Evolutionary conservation across 129 eudicot species (phyloP).

Genomic region (Solidago caesia): DNA sequence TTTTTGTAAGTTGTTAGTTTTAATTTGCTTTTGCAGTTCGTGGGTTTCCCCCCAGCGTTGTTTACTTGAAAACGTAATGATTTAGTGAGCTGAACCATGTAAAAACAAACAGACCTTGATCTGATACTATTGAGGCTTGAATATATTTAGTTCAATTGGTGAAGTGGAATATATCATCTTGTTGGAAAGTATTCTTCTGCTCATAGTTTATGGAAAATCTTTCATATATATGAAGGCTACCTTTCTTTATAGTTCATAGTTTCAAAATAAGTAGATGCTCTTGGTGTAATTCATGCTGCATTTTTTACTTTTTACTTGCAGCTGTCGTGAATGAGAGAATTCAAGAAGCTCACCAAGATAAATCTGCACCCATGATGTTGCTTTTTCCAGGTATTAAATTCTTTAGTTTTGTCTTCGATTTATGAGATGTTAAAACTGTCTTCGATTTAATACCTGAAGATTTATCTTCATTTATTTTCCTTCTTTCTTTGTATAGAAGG

Average conservation of each 20-base stretch:
- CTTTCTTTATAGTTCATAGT: background rate
- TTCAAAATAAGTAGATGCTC: background rate
- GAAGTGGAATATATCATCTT: too few species aligned
- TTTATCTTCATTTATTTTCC: background rate
- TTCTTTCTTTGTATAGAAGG: conserved; percentile 59
- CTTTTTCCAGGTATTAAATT: conserved; percentile 80
- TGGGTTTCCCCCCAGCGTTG: background rate
- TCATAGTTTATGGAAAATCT: too few species aligned
- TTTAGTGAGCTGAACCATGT: too few species aligned
- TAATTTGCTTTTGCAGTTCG: background rate
- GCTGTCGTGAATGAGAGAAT: conserved; percentile 85
- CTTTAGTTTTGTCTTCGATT: background rate
- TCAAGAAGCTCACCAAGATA: conserved; percentile 68
- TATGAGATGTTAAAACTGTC: background rate
- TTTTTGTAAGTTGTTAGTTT: background rate
- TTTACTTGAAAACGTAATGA: background rate
- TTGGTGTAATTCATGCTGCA: conserved; percentile 7
- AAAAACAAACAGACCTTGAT: too few species aligned
- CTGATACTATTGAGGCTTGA: too few species aligned
- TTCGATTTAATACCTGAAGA: background rate
- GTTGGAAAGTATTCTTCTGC: too few species aligned
- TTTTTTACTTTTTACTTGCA: conserved; percentile 36
- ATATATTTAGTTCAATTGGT: too few species aligned
- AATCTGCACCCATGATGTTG: conserved; percentile 86
- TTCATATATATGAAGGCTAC: background rate